Percentiles rank a stretch among this genome's conserved stretches.
phyloP scores from a whole-genome alignment of 768 basidiomycete species.

The Suillus americanus region DNA sequence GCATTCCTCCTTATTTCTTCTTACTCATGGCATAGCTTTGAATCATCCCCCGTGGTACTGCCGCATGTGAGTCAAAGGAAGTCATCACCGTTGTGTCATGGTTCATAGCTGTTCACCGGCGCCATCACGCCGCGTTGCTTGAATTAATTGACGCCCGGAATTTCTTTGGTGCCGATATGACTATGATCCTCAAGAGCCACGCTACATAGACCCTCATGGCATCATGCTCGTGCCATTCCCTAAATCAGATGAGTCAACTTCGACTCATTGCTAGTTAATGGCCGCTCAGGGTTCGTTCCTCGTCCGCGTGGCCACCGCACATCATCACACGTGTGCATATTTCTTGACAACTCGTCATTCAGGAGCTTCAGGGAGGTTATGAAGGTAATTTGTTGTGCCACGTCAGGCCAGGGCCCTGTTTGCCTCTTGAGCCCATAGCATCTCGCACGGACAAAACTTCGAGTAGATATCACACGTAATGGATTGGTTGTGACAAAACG shows the following conservation, averaged over 20 bases:
- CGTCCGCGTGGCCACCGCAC: conserved; percentile 3
- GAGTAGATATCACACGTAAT: neutral
- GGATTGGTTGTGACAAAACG: neutral
- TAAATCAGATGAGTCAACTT: neutral
- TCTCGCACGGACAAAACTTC: neutral
- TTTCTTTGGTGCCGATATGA: neutral
- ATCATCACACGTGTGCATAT: conserved; percentile 4
- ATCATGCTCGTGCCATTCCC: neutral
- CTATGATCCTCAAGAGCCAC: neutral
- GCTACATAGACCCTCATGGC: neutral
- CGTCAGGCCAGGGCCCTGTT: neutral
- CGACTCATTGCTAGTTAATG: neutral
- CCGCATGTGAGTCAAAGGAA: neutral
- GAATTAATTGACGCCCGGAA: neutral
- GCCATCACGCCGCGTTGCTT: neutral
- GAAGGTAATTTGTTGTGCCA: conserved; percentile 3
- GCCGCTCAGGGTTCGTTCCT: neutral
- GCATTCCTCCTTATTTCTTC: conserved; percentile 5
- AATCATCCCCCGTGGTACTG: neutral
- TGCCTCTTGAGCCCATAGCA: neutral
- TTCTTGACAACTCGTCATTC: neutral
- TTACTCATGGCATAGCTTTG: conserved; percentile 2
- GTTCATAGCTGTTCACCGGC: neutral
- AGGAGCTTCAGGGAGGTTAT: neutral
- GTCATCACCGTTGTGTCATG: neutral